Evolutionary conservation across 331 rosid species (phyloP).

Genomic region (Spiraea crenata): DNA sequence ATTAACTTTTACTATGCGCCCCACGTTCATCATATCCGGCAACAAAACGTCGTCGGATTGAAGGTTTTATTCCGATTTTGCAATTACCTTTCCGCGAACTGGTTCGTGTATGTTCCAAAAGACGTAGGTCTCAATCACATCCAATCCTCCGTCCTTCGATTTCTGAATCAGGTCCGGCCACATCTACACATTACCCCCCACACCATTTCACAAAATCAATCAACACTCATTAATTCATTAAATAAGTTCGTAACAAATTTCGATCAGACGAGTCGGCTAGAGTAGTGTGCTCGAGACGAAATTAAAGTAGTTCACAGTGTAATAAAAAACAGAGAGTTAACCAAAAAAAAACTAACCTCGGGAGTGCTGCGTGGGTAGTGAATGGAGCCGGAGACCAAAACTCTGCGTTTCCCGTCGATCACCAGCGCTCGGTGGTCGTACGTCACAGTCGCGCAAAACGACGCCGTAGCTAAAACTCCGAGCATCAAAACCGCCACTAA

Average conservation of each 20-base stretch:
- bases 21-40: not conserved
- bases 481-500: constrained; percentile 34
- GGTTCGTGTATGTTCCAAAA: constrained; percentile 94
- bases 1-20: no score
- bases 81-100: constrained; percentile 64
- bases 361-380: constrained; percentile 98
- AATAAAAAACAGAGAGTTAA: not conserved
- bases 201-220: not conserved
- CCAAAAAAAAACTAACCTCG: constrained; percentile 32
- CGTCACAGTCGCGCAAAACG: constrained; percentile 55
- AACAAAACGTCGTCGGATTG: not conserved
- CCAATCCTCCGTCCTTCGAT: constrained; percentile 93
- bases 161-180: constrained; percentile 95
- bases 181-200: constrained; percentile 44
- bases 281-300: no score
- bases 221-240: not conserved
- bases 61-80: not conserved
- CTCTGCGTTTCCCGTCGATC: constrained; percentile 74
- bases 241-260: no score
- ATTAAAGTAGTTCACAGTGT: not conserved
- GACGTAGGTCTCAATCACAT: constrained; percentile 88
- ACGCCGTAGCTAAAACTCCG: constrained; percentile 32
- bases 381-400: constrained; percentile 84
- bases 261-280: no score
- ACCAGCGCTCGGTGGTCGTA: constrained; percentile 87